Evolutionary conservation across 805 yeast species (phyloP).

Genomic region (Saccharomycopsis javanensis): DNA sequence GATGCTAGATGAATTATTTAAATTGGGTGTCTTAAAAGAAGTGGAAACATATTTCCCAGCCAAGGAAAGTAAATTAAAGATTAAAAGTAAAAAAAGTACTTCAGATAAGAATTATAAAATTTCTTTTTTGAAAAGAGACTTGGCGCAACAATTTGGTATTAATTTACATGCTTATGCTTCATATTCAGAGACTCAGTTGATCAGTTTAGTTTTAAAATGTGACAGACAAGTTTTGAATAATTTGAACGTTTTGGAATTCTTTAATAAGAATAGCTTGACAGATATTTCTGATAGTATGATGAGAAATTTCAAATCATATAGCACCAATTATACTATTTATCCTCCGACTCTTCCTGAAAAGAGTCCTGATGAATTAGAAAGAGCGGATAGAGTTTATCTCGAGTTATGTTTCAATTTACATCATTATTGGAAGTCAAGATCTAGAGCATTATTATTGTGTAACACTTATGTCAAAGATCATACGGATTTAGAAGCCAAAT

Average conservation of each 20-base stretch:
- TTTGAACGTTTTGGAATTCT: conserved; percentile 55
- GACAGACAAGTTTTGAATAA: conserved; percentile 45
- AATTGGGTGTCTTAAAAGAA: conserved; percentile 56
- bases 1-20: conserved; percentile 40
- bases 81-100: conserved; percentile 30
- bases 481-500: conserved; percentile 45
- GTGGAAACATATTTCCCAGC: conserved; percentile 48
- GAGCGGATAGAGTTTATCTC: conserved; percentile 62
- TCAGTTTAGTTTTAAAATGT: conserved; percentile 48
- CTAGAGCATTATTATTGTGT: conserved; percentile 48
- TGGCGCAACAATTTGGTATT: conserved; percentile 73
- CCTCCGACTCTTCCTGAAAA: conserved; percentile 37
- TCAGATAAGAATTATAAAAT: conserved; percentile 30
- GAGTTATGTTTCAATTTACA: conserved; percentile 60
- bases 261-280: conserved; percentile 53
- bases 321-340: conserved; percentile 36
- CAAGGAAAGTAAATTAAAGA: conserved; percentile 34
- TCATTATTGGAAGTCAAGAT: conserved; percentile 63
- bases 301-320: conserved; percentile 53
- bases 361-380: conserved; percentile 47
- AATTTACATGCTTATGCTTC: conserved; percentile 56
- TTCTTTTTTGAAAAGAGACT: conserved; percentile 55
- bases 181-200: conserved; percentile 44
- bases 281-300: conserved; percentile 49
- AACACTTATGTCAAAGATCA: conserved; percentile 57